phyloP scores from a whole-genome alignment of 78 protist genomes.

The Polysphondylium violaceum region DNA sequence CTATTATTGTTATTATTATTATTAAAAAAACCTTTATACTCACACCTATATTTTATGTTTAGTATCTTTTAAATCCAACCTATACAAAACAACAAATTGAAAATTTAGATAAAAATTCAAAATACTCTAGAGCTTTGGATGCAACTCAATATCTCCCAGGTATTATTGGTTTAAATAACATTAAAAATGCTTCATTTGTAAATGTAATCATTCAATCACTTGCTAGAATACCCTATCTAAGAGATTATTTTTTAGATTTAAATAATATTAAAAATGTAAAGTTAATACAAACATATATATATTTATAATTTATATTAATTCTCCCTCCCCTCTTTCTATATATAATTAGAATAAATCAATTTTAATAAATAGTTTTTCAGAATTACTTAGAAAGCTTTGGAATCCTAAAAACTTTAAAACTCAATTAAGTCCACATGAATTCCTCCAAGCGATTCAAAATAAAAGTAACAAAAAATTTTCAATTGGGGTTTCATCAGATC shows the following conservation, averaged over 20 bases:
- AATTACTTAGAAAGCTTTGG: conserved; percentile 93
- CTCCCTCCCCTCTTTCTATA: conserved; percentile 3
- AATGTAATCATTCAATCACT: conserved; percentile 96
- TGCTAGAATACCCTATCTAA: conserved; percentile 79
- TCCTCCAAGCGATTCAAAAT: conserved; percentile 80
- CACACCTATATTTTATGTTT: neutral
- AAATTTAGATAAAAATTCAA: conserved; percentile 23
- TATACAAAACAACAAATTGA: conserved; percentile 46
- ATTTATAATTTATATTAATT: neutral
- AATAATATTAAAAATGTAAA: conserved; percentile 24
- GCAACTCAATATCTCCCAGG: conserved; percentile 90
- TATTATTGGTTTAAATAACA: conserved; percentile 96
- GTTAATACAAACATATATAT: neutral
- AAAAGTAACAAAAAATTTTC: conserved; percentile 65
- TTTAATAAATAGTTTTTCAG: conserved; percentile 81
- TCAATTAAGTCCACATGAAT: conserved; percentile 94
- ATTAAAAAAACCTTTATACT: no score
- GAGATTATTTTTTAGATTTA: conserved; percentile 89
- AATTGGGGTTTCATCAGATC: conserved; percentile 86
- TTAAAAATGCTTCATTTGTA: conserved; percentile 90
- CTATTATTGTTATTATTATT: neutral
- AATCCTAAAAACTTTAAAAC: conserved; percentile 91
- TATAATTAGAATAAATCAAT: conserved; percentile 34
- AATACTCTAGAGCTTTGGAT: conserved; percentile 74
- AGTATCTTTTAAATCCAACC: conserved; percentile 80